Base-by-base conservation (phyloP, 2,329 filamentous ascomycete genomes). In the Keithomyces neogunnii region DNA sequence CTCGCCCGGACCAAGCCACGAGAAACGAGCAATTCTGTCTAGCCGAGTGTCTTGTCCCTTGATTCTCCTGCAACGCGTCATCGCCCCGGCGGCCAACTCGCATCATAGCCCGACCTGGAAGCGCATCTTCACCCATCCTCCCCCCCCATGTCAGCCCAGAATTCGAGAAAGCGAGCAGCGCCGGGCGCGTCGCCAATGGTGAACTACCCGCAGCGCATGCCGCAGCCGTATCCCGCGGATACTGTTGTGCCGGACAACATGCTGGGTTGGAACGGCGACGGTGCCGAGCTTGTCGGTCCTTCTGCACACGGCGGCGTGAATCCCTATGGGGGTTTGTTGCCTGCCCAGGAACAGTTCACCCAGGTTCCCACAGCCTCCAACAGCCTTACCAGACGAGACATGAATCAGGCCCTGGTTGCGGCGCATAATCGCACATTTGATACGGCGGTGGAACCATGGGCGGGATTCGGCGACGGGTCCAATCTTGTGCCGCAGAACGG, bases 121-220 rank as follows among this genome's bases (percentile, higher is more conserved):
- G 45, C 49, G 26, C 50, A 38, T 10, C 40, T 30, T 30, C 28
- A 10, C 40, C 50, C 48, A 29, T 46, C 50, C 47, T 49, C 19
- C 19, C 40, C 29, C 42, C 52, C 55, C 55, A 78, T 78, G 75
- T 73, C 78, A 52, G 62, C 69, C 33, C 68, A 72, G 45, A 80
- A 79, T 56, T 66, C 77, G 26, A 71, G 87, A 68, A 93, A 93
- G 73, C 79, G 88, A 66, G 75, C 85, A 59, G 87, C 88, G 45
- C 85, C 88, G 51, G 87, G 85, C 64, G 73, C 84, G 55, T 77
- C 81, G 38, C 85, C 88, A n/a, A 70, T 80, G 57, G 70, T 78
- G 28, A 79, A 82, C 35, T 63, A 73, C 47, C 73, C 74, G 54
- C 73, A 76, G 39, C 72, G 72, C 57, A 69, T 78, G 62, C 77